Evolutionary conservation across 306 rosid genomes (phyloP).

Genomic region (Phaseolus lunatus): DNA sequence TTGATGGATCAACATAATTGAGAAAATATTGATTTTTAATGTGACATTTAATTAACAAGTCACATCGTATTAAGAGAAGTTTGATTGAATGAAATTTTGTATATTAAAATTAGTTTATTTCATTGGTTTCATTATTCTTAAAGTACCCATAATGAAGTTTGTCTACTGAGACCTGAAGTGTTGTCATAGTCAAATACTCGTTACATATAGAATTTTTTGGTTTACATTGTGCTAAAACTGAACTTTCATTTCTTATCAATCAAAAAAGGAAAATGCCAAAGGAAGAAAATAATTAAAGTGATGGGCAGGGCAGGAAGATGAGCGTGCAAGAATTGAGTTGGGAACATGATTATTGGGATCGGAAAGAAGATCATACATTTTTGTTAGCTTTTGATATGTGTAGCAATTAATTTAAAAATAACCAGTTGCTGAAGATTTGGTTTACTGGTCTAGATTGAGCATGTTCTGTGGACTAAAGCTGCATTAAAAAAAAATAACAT

Average conservation of each 20-base stretch:
- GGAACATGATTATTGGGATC: slow-evolving; percentile 35
- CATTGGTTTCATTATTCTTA: no score
- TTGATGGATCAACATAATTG: slow-evolving; percentile 1
- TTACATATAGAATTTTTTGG: background rate
- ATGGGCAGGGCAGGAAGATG: background rate
- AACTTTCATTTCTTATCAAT: background rate
- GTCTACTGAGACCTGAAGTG: background rate
- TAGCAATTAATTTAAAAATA: background rate
- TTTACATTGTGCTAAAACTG: background rate
- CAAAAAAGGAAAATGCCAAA: no score
- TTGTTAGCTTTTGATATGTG: slow-evolving; percentile 3
- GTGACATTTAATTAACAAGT: background rate
- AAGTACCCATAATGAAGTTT: no score
- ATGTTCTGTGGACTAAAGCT: slow-evolving; percentile 47
- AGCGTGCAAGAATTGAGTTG: slow-evolving; percentile 1
- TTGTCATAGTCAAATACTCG: background rate
- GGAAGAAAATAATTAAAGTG: background rate
- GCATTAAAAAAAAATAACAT: slow-evolving; percentile 44
- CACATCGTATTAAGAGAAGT: background rate
- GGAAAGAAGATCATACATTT: background rate
- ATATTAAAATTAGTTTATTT: no score
- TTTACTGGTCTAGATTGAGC: slow-evolving; percentile 33
- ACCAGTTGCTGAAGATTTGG: slow-evolving; percentile 15
- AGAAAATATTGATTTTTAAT: background rate
- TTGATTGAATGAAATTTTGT: no score